Percentiles rank a stretch among this genome's conserved stretches.
phyloP scores from a whole-genome alignment of 805 yeast species.

The Kodamaea kakaduensis region DNA sequence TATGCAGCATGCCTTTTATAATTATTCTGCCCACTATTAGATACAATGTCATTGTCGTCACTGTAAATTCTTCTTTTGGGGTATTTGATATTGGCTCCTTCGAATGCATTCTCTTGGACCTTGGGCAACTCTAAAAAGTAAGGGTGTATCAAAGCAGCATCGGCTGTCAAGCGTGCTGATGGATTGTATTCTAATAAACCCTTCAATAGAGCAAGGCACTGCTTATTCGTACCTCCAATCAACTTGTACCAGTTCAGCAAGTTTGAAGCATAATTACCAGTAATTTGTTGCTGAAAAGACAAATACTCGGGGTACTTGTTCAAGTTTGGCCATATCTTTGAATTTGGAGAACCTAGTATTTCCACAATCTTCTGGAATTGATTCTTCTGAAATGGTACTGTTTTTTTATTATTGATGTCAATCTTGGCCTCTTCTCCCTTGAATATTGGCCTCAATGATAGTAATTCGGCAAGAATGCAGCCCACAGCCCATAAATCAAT shows the following conservation, averaged over 20 bases:
- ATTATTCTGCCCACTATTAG: constrained; percentile 22
- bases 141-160: constrained; percentile 67
- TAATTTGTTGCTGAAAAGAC: constrained; percentile 45
- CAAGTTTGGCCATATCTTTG: constrained; percentile 75
- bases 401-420: constrained; percentile 75
- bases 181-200: constrained; percentile 82
- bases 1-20: constrained; percentile 25
- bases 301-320: constrained; percentile 78
- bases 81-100: constrained; percentile 65
- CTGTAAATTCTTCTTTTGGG: constrained; percentile 85
- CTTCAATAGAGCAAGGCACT: constrained; percentile 62
- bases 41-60: constrained; percentile 75
- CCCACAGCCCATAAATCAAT: constrained; percentile 96
- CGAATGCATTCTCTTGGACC: constrained; percentile 76
- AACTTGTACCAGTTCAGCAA: constrained; percentile 82
- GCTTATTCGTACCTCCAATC: constrained; percentile 68
- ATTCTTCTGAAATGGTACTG: constrained; percentile 89
- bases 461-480: constrained; percentile 85
- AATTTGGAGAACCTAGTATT: constrained; percentile 85
- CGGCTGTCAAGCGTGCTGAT: constrained; percentile 69
- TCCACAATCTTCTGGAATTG: constrained; percentile 90
- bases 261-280: constrained; percentile 62
- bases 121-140: constrained; percentile 71
- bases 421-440: constrained; percentile 97
- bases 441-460: constrained; percentile 87